Evolutionary conservation across 2,329 filamentous ascomycete species (phyloP), one percentile per base, ranked within the genome.

Genomic region (Colletotrichum lentis): DNA sequence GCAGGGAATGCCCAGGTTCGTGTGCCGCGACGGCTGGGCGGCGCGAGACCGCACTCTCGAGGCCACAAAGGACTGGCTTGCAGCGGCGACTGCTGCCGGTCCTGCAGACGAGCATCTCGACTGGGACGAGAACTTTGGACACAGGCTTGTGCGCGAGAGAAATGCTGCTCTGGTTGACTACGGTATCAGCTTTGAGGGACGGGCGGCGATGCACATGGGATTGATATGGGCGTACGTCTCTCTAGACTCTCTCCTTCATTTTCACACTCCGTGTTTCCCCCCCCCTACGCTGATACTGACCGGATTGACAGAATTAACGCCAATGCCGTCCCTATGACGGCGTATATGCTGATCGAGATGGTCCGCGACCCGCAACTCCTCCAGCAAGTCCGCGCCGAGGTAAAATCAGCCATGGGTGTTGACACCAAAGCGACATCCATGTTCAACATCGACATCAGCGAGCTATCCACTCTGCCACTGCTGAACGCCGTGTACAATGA

Each of bases 291-390:
- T 56, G 16, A 44, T n/a, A 3, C 20, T 41, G 22, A 31, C 14
- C 3, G 16, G 18, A 27, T 18, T n/a, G 39, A 11, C 39, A 73
- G 72, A 3, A 73, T 73, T n/a, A 73, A 73, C 43, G 73, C 72
- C 0, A 73, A 73, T 50, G 72, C 72, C n/a, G 73, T 73, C 16
- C 72, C 72, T 0, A 73, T 73, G 72, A 71, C 72, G 3, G 72
- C 72, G 1, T 73, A 71, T 69, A 63, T 73, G 1, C 70, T 73
- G 5, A 71, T 73, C 61, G 72, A 73, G 47, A 71, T 73, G 55
- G 61, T 73, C 2, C 71, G 63, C 5, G 53, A 72, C 12, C 72
- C 72, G 43, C 67, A 72, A 7, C 64, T 73, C 53, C 66, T 69
- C 43, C 58, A 70, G 56, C 44, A 20, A 14, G 70, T 73, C 5